phyloP scores from a whole-genome alignment of 2,329 filamentous ascomycete species.

The Trichoderma koningii region DNA sequence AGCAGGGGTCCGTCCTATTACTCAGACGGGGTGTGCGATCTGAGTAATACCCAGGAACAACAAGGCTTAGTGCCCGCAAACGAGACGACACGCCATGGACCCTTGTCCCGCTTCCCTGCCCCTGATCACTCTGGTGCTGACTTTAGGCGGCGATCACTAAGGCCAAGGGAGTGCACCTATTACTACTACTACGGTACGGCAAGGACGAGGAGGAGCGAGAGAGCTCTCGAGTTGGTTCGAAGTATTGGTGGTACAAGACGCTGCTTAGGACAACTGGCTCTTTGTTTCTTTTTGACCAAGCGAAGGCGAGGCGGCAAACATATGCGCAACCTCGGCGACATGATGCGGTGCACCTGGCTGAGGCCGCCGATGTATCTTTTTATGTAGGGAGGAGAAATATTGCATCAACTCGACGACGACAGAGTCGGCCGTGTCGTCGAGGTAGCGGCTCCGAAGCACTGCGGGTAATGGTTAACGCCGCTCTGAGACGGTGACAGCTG shows the following conservation, averaged over 20 bases:
- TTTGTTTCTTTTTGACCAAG: no score
- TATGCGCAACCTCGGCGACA: background rate
- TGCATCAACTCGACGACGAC: background rate
- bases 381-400: constrained; percentile 9
- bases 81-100: background rate
- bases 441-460: constrained; percentile 1
- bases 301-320: background rate
- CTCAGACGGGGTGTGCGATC: constrained; percentile 4
- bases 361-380: constrained; percentile 4
- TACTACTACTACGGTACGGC: background rate
- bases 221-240: background rate
- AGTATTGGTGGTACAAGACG: background rate
- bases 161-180: background rate
- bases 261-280: no score
- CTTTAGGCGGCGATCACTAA: background rate
- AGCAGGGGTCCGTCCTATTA: background rate
- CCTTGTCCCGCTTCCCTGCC: background rate
- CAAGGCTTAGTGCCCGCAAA: background rate
- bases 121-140: background rate
- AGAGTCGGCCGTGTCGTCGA: background rate
- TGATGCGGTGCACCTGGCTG: background rate
- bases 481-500: background rate
- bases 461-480: constrained; percentile 9
- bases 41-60: constrained; percentile 4
- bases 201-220: no score